These are phyloP conservation scores for Dictyostelium brefeldianum DNA, from an alignment of 78 protist species.

Conservation along the genomic window DNA sequence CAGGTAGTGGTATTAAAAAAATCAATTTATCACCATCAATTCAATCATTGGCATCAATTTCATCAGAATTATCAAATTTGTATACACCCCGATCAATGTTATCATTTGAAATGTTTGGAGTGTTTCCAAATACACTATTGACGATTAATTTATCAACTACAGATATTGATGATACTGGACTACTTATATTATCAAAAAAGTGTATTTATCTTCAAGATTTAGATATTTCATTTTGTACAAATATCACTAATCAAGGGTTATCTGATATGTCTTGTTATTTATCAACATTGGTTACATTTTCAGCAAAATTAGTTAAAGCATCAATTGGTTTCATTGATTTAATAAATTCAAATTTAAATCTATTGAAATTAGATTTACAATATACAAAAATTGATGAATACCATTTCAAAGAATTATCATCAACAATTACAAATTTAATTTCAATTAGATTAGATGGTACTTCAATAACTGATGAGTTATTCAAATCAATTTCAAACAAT, in stretches of 20 bases:
- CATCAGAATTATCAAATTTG: background rate
- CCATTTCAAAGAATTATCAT: constrained; percentile 5
- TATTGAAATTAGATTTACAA: constrained; percentile 26
- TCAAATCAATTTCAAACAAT: background rate
- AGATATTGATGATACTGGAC: constrained; percentile 43
- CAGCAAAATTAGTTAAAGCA: constrained; percentile 26
- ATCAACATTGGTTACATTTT: background rate
- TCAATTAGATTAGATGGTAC: constrained; percentile 40
- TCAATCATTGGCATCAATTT: constrained; percentile 28
- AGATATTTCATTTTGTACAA: constrained; percentile 48
- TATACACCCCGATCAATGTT: background rate
- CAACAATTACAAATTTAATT: background rate
- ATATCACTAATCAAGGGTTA: constrained; percentile 28
- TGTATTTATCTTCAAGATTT: constrained; percentile 47
- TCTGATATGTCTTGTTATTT: constrained; percentile 13
- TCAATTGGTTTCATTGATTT: background rate
- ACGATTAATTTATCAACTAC: constrained; percentile 33
- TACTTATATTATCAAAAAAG: constrained; percentile 6
- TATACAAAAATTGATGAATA: constrained; percentile 39
- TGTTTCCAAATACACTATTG: constrained; percentile 1
- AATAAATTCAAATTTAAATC: background rate
- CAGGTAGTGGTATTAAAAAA: background rate
- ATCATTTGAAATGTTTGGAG: background rate
- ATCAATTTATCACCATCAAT: constrained; percentile 24
- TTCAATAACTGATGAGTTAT: constrained; percentile 25